These are phyloP conservation scores for Hyphodiscus hymeniophilus DNA, from an alignment of 495 filamentous ascomycete genomes.

Conservation along the genomic window DNA sequence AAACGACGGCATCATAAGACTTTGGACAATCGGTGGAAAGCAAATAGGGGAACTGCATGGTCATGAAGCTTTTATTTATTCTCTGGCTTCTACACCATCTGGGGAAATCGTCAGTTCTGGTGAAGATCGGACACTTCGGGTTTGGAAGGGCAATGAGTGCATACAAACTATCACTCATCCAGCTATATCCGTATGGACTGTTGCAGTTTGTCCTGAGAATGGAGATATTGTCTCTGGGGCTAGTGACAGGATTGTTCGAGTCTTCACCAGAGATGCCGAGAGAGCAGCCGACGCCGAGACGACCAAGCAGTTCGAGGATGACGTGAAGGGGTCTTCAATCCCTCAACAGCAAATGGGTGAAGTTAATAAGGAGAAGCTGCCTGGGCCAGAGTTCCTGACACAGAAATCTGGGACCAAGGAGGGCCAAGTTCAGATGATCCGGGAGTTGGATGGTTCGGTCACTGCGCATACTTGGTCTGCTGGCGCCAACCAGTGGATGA, in stretches of 20 bases:
- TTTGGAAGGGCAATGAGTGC: slow-evolving; percentile 79
- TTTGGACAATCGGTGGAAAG: slow-evolving; percentile 73
- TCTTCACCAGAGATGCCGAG: slow-evolving; percentile 71
- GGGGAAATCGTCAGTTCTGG: slow-evolving; percentile 87
- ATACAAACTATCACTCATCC: slow-evolving; percentile 96
- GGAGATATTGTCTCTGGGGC: slow-evolving; percentile 91
- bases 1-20: slow-evolving; percentile 76
- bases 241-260: slow-evolving; percentile 77
- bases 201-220: slow-evolving; percentile 69
- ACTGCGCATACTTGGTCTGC: slow-evolving; percentile 76
- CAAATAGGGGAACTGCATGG: slow-evolving; percentile 68
- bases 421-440: slow-evolving; percentile 88
- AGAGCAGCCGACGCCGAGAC: slow-evolving; percentile 54
- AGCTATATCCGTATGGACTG: slow-evolving; percentile 91
- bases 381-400: slow-evolving; percentile 75
- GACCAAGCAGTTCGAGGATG: slow-evolving; percentile 63
- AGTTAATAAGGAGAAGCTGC: slow-evolving; percentile 84
- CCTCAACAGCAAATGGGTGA: slow-evolving; percentile 73
- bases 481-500: slow-evolving; percentile 54
- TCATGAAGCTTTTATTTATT: slow-evolving; percentile 95
- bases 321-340: slow-evolving; percentile 74
- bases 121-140: slow-evolving; percentile 83
- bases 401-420: slow-evolving; percentile 81
- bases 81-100: slow-evolving; percentile 63
- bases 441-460: slow-evolving; percentile 67